Evolutionary conservation across 805 yeast species (phyloP).

Genomic region (Priceomyces melissophilus): DNA sequence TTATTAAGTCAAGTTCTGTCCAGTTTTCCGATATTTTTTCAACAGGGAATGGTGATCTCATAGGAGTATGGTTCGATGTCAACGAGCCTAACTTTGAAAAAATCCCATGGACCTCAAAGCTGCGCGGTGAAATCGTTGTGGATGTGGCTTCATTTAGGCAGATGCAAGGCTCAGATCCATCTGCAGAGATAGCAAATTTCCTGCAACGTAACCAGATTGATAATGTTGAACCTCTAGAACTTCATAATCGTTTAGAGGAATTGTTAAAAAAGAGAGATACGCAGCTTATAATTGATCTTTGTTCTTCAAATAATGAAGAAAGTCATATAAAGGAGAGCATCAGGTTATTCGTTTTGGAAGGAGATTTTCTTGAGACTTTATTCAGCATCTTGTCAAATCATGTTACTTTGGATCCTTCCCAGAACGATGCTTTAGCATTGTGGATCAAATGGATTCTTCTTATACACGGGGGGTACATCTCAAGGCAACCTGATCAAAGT

Average conservation of each 20-base stretch:
- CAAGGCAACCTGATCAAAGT: slow-evolving; percentile 49
- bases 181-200: too few relatives aligned
- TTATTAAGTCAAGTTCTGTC: slow-evolving; percentile 15
- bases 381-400: slow-evolving; percentile 25
- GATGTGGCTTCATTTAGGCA: slow-evolving; percentile 9
- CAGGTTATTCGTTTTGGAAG: slow-evolving; percentile 30
- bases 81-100: slow-evolving; percentile 23
- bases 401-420: slow-evolving; percentile 27
- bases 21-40: slow-evolving; percentile 28
- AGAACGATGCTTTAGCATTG: slow-evolving; percentile 28
- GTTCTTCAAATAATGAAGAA: slow-evolving; percentile 28
- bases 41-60: slow-evolving; percentile 22
- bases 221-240: slow-evolving; percentile 21
- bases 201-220: slow-evolving; percentile 8
- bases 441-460: slow-evolving; percentile 86
- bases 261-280: too few relatives aligned
- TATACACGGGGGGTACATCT: slow-evolving; percentile 62
- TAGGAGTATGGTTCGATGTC: slow-evolving; percentile 39
- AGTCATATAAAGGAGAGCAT: slow-evolving; percentile 27
- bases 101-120: slow-evolving; percentile 11
- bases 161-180: too few relatives aligned
- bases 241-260: slow-evolving; percentile 7
- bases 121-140: background rate
- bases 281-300: slow-evolving; percentile 16
- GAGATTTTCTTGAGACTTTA: slow-evolving; percentile 17